phyloP scores from a whole-genome alignment of 495 filamentous ascomycete species.

The Halenospora varia region DNA sequence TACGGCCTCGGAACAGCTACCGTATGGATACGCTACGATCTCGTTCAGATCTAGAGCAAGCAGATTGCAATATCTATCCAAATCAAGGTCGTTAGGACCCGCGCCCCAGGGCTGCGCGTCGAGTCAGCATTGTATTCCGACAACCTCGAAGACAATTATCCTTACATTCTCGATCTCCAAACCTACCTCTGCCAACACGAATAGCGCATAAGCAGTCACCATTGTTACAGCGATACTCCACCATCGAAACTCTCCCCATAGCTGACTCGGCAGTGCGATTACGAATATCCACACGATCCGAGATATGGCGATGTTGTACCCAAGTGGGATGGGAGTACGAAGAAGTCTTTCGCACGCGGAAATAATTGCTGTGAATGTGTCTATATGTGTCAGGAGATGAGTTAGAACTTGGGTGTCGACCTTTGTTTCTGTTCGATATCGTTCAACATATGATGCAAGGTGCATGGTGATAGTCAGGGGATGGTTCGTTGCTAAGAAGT shows the following conservation, averaged over 20 bases:
- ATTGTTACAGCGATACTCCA: slow-evolving; percentile 25
- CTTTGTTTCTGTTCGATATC: slow-evolving; percentile 8
- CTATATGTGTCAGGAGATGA: slow-evolving; percentile 27
- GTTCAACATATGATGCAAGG: slow-evolving; percentile 22
- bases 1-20: too few species aligned
- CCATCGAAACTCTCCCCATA: slow-evolving; percentile 25
- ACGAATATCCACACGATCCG: slow-evolving; percentile 28
- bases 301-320: slow-evolving; percentile 29
- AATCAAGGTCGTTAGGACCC: slow-evolving; percentile 27
- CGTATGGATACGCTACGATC: slow-evolving; percentile 15
- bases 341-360: slow-evolving; percentile 26
- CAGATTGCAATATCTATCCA: slow-evolving; percentile 25
- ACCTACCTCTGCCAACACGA: slow-evolving; percentile 26
- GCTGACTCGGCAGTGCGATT: slow-evolving; percentile 23
- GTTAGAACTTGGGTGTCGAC: slow-evolving; percentile 29
- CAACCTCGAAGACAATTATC: not conserved
- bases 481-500: slow-evolving; percentile 19
- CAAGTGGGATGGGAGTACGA: slow-evolving; percentile 26
- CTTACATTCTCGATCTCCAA: slow-evolving; percentile 28
- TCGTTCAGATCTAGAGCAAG: slow-evolving; percentile 25
- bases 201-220: slow-evolving; percentile 26
- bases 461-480: slow-evolving; percentile 24
- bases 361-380: slow-evolving; percentile 20
- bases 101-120: slow-evolving; percentile 24
- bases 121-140: slow-evolving; percentile 4